Evolutionary conservation across 2,329 filamentous ascomycete genomes (phyloP).

Genomic region (Talaromyces funiculosus): DNA sequence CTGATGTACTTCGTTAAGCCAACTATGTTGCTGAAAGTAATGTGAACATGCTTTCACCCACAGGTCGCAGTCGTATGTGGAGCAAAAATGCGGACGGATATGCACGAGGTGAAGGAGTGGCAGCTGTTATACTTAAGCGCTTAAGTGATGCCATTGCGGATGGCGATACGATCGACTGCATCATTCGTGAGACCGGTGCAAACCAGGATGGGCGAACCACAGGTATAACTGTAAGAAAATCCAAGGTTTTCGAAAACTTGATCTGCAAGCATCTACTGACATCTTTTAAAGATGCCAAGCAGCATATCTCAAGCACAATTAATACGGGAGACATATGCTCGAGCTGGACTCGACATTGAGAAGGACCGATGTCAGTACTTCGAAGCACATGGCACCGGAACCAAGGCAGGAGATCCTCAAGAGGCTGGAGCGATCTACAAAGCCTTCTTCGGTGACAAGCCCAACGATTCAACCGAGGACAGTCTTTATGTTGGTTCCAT

Average conservation of each 20-base stretch:
- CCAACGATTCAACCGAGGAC: background rate
- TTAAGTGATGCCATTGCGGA: conserved; percentile 43
- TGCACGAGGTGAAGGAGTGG: conserved; percentile 49
- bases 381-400: conserved; percentile 38
- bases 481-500: conserved; percentile 24
- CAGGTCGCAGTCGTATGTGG: conserved; percentile 49
- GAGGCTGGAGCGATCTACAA: conserved; percentile 9
- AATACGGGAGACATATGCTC: conserved; percentile 32
- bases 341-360: conserved; percentile 29
- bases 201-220: conserved; percentile 29
- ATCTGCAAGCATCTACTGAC: conserved; percentile 27
- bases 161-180: conserved; percentile 37
- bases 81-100: conserved; percentile 43
- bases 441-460: conserved; percentile 7
- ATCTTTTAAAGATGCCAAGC: conserved; percentile 37
- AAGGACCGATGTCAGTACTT: conserved; percentile 33
- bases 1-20: background rate
- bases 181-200: conserved; percentile 26
- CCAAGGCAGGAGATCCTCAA: conserved; percentile 22
- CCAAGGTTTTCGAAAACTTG: conserved; percentile 4
- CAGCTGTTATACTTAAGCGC: conserved; percentile 46
- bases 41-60: conserved; percentile 47
- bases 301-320: conserved; percentile 30
- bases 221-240: conserved; percentile 26
- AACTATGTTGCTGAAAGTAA: conserved; percentile 16